Evolutionary conservation across 208 protist species (phyloP), one percentile per base, ranked within the genome.

Genomic region (Trypanosoma conorhini): DNA sequence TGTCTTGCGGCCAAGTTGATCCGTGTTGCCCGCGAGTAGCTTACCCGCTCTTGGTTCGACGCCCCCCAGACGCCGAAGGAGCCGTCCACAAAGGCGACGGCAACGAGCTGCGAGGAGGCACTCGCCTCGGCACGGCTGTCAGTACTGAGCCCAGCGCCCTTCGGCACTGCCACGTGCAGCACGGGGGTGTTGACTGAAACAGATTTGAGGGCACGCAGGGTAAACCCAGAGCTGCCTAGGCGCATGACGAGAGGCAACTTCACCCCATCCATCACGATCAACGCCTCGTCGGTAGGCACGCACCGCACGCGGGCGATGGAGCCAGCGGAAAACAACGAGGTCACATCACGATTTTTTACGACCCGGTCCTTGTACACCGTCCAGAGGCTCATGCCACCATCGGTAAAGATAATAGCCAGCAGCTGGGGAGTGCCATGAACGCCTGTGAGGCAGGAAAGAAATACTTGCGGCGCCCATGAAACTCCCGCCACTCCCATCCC

Each of bases 301-400:
- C 72, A 89, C 62, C 76, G 42, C 35, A 81, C 74, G 30, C 74
- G 70, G 15, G 75, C 38, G n/a, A 79, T 59, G 30, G 59, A 72
- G 48, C 28, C 77, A 31, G 63, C 59, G 51, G 74, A 46, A 70
- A 92, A 75, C 28, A 91, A 61, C 17, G 83, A 72, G 13, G 84
- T 72, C 7, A 79, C 70, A 63, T 92, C 86, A 52, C 85, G 78
- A 77, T 82, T 91, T 58, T 85, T 81, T 42, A 91, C 76, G 28
- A 89, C 76, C 50, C 83, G 85, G 64, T 95, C 85, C 68, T 83
- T 84, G 77, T 89, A 90, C 2, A 91, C 89, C 7, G 83, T 88
- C 89, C 89, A 95, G 12, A 89, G 78, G 42, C 86, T 89, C 59
- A 89, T 60, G 10, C 82, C 79, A 40, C 89, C 86, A 62, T 92